Percentiles rank a stretch among this genome's conserved stretches.
Conservation (phyloP, 164 flowering plant genomes). For the Protea cynaroides region DNA sequence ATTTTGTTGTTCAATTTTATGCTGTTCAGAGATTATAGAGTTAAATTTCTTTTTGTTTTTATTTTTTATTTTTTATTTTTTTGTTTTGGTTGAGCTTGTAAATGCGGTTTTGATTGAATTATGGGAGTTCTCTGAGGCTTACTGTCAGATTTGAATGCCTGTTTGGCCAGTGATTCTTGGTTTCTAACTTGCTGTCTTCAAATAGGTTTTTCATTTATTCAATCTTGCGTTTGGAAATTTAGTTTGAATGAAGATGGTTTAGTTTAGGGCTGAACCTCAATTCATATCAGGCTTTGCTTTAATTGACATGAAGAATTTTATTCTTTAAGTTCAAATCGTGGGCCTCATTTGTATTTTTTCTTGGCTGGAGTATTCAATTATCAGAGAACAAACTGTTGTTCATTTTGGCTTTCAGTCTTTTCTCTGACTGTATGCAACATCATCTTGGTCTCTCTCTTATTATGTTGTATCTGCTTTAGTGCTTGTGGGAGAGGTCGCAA, state of each 20-base stretch:
- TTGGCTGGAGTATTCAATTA: background rate
- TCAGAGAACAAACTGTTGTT: conserved; percentile 5
- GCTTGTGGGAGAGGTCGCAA: conserved; percentile 85
- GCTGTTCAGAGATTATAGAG: background rate
- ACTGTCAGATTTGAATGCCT: background rate
- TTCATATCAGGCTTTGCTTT: background rate
- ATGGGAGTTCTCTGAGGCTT: background rate
- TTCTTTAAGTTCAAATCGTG: background rate
- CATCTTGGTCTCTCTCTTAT: conserved; percentile 16
- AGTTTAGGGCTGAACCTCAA: background rate
- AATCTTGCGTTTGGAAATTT: background rate
- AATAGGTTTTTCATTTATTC: background rate
- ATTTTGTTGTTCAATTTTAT: background rate
- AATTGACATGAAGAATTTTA: background rate
- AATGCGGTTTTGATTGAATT: background rate
- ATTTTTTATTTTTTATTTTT: background rate
- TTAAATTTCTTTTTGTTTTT: no score
- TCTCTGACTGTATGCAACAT: conserved; percentile 20
- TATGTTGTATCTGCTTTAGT: conserved; percentile 38
- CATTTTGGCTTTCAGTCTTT: conserved; percentile 4
- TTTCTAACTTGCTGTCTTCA: background rate
- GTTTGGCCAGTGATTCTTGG: no score
- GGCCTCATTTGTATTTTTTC: background rate
- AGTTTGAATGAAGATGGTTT: background rate
- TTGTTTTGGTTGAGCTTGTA: background rate